Conservation (phyloP, 441 rosid genomes). For the Brassica balearica region DNA sequence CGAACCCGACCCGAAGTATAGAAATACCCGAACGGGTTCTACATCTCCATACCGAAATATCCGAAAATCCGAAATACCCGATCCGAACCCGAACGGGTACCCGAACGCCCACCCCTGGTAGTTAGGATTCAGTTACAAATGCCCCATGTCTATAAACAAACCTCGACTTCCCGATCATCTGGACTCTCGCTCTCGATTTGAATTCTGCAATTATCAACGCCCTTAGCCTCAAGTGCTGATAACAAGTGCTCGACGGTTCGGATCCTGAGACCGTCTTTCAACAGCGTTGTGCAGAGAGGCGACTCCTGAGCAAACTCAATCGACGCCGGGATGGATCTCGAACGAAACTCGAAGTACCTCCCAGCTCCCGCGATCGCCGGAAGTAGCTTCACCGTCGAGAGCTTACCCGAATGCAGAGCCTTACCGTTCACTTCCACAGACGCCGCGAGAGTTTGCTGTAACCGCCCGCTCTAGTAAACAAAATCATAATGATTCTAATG, state of each 20-base stretch:
- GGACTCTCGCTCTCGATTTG: constrained; percentile 47
- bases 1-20: too few species aligned
- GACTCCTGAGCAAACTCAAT: constrained; percentile 64
- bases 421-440: constrained; percentile 36
- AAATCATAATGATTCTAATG: not conserved
- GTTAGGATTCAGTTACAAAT: too few species aligned
- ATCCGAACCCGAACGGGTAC: too few species aligned
- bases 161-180: constrained; percentile 65
- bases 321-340: constrained; percentile 67
- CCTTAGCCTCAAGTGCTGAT: constrained; percentile 79
- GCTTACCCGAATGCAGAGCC: constrained; percentile 51
- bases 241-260: constrained; percentile 90
- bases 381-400: constrained; percentile 61
- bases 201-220: constrained; percentile 82
- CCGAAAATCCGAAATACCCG: too few species aligned
- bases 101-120: too few species aligned
- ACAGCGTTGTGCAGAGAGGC: constrained; percentile 74
- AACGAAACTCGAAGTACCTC: constrained; percentile 61
- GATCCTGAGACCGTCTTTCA: constrained; percentile 55
- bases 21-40: too few species aligned
- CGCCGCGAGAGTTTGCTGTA: constrained; percentile 43
- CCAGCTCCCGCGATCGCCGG: constrained; percentile 78
- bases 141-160: constrained; percentile 25
- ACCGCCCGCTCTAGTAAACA: constrained; percentile 38
- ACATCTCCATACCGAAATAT: too few species aligned